These are phyloP conservation scores for Fusarium redolens DNA, from an alignment of 2,329 filamentous ascomycete species.

Conservation along the genomic window DNA sequence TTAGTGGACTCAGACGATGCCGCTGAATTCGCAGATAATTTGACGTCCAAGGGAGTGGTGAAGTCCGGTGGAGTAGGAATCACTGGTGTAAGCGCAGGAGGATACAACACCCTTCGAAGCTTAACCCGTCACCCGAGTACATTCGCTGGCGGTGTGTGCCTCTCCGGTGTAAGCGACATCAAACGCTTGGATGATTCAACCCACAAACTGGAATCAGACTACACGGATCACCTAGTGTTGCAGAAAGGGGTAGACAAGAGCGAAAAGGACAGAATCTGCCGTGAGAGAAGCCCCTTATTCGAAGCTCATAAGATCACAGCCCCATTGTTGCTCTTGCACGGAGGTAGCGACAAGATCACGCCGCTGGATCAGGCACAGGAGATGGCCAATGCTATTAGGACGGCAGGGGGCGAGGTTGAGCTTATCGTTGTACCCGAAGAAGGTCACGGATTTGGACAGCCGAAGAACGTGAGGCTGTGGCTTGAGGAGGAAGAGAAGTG, in stretches of 20 bases:
- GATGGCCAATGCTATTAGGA: constrained; percentile 60
- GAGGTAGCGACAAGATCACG: constrained; percentile 66
- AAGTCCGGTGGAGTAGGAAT: constrained; percentile 57
- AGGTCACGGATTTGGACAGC: constrained; percentile 61
- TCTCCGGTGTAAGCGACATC: constrained; percentile 65
- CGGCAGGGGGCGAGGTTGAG: constrained; percentile 56
- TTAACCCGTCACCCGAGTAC: constrained; percentile 58
- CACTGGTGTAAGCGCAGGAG: constrained; percentile 63
- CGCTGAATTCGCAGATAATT: constrained; percentile 57
- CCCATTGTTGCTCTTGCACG: constrained; percentile 67
- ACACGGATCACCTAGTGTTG: constrained; percentile 59
- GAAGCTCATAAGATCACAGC: constrained; percentile 60
- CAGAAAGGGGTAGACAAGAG: constrained; percentile 49
- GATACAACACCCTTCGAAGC: constrained; percentile 64
- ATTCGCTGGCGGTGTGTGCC: constrained; percentile 62
- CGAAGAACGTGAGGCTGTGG: constrained; percentile 53
- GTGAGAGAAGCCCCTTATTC: constrained; percentile 61
- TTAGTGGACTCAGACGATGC: constrained; percentile 63
- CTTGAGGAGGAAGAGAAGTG: constrained; percentile 59
- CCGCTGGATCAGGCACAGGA: constrained; percentile 66
- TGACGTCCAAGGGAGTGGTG: constrained; percentile 53
- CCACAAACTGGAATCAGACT: constrained; percentile 68
- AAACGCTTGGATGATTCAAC: constrained; percentile 58
- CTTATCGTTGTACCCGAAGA: constrained; percentile 62
- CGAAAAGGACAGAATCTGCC: constrained; percentile 56